These are phyloP conservation scores for Bipolaris cookei DNA, from an alignment of 2,329 filamentous ascomycete genomes.

Conservation along the genomic window DNA sequence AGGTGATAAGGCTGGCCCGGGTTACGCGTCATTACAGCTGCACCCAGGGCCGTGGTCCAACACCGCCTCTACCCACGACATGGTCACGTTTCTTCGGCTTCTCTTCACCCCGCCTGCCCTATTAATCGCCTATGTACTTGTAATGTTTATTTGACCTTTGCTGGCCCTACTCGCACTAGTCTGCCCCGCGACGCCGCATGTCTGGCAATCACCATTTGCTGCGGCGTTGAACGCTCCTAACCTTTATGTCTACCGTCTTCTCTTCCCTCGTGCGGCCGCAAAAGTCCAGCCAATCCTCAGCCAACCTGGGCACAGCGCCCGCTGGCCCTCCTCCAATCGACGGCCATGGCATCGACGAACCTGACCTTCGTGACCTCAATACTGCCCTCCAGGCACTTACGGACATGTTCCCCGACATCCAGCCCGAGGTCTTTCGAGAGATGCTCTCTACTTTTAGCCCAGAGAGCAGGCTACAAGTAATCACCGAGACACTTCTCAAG, in stretches of 20 bases:
- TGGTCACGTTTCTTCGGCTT: slow-evolving; percentile 1
- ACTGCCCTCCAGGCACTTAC: slow-evolving; percentile 70
- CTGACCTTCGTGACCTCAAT: slow-evolving; percentile 73
- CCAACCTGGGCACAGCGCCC: slow-evolving; percentile 15
- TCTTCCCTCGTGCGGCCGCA: slow-evolving; percentile 43
- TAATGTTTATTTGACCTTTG: slow-evolving; percentile 23
- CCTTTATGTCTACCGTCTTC: slow-evolving; percentile 46
- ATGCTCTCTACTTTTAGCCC: slow-evolving; percentile 77
- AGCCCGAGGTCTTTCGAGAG: slow-evolving; percentile 81
- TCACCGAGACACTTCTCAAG: slow-evolving; percentile 78
- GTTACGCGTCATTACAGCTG: slow-evolving; percentile 24
- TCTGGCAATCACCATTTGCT: slow-evolving; percentile 2
- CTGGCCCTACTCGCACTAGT: background rate
- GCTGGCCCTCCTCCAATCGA: slow-evolving; percentile 7
- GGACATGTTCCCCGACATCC: slow-evolving; percentile 79
- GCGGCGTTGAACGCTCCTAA: slow-evolving; percentile 15
- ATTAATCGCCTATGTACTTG: slow-evolving; percentile 2
- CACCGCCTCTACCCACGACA: slow-evolving; percentile 1
- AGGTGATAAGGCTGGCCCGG: slow-evolving; percentile 17
- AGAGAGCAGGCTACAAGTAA: slow-evolving; percentile 76
- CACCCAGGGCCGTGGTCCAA: slow-evolving; percentile 7
- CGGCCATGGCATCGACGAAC: slow-evolving; percentile 54
- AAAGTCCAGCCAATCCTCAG: slow-evolving; percentile 25
- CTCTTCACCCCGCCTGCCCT: slow-evolving; percentile 3
- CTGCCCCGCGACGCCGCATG: slow-evolving; percentile 9